Evolutionary conservation across 306 rosid species (phyloP), one percentile per base, ranked within the genome.

Genomic region (Trichosanthes cucumerina): DNA sequence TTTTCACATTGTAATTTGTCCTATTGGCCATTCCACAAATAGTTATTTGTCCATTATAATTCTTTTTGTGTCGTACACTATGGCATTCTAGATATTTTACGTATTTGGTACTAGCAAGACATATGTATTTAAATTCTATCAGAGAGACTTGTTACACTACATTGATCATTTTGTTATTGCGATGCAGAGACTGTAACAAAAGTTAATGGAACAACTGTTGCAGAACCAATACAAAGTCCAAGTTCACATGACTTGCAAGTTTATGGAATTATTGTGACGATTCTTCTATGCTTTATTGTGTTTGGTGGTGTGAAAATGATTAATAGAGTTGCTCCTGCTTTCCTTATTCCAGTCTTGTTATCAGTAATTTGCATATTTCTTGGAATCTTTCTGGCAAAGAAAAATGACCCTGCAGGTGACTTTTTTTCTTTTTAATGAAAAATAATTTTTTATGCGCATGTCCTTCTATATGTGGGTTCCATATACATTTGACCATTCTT

Each of bases 291-390:
- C 93, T 92, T 96, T 85, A 80, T 96, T 86, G 99, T 96, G 79
- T 96, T 96, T 87, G 99, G 99, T 80, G 99, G 99, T 68, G 99
- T 92, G 80, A 96, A 90, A 87, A 96, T 96, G 83, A 96, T 96
- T 81, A 96, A 96, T 82, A 89, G 97, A 88, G 99, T 96, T 82
- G 99, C 99, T 0, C 99, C 99, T 72, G 97, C 99, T 62, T 92
- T 96, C 85, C 98, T 96, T 64, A 80, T 96, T 78, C 93, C 99
- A 63, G 99, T 92, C 80, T 49, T 96, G 81, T 86, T 96, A 88
- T 96, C 99, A 6, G 80, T 96, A 58, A 6, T 86, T 79, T 88
- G 93, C 93, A 96, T 96, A 81, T 91, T 83, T 77, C n/a, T 92
- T 73, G 99, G 99, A 85, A 75, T 96, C 72, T 64, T 83, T 69